phyloP scores from a whole-genome alignment of 148 eudicot genomes.

The Persicaria tinctoria region DNA sequence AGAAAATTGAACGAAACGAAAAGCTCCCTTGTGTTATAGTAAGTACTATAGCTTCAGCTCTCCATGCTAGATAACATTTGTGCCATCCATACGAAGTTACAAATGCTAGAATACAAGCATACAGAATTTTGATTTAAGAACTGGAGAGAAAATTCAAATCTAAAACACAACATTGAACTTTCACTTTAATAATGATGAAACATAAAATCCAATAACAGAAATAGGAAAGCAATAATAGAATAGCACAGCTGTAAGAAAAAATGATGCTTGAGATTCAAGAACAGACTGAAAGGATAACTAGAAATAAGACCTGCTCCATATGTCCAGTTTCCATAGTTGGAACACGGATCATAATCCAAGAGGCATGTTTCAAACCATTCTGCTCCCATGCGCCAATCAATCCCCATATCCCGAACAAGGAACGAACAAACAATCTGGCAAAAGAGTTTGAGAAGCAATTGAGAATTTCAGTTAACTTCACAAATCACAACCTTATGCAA shows the following conservation, averaged over 20 bases:
- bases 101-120: no score
- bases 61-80: no score
- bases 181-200: not conserved
- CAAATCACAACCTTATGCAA: not conserved
- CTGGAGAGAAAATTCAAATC: not conserved
- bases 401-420: conserved; percentile 92
- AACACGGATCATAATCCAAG: conserved; percentile 92
- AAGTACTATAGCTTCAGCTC: no score
- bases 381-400: conserved; percentile 98
- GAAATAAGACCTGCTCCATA: conserved; percentile 79
- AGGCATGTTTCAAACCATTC: conserved; percentile 97
- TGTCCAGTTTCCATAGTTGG: conserved; percentile 96
- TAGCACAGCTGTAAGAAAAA: not conserved
- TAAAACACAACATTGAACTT: not conserved
- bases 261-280: not conserved
- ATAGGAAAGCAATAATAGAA: not conserved
- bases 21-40: no score
- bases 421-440: conserved; percentile 90
- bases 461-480: not conserved
- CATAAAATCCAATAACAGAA: not conserved
- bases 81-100: no score
- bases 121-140: not conserved
- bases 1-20: no score
- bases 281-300: not conserved
- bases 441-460: not conserved